Conservation (phyloP, 164 flowering plant genomes). For the Vitis rupestris region DNA sequence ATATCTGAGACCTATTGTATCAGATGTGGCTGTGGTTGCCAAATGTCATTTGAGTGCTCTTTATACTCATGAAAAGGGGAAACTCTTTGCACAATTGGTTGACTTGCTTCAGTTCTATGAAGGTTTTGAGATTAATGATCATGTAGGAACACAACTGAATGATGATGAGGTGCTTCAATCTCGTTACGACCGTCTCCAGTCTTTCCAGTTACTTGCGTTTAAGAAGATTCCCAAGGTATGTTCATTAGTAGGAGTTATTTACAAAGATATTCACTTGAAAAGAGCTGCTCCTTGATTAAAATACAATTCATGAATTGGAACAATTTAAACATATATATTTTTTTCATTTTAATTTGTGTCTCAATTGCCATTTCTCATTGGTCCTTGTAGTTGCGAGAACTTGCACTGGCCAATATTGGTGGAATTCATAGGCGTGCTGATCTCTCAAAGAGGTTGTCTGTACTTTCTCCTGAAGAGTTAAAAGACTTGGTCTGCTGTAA, state of each 20-base stretch:
- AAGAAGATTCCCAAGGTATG: slow-evolving; percentile 92
- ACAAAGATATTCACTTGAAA: too few species aligned
- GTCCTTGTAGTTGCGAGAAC: slow-evolving; percentile 63
- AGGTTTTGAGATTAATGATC: slow-evolving; percentile 93
- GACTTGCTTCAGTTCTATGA: slow-evolving; percentile 95
- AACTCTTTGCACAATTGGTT: slow-evolving; percentile 88
- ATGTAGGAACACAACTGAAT: slow-evolving; percentile 74
- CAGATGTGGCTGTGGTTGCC: slow-evolving; percentile 92
- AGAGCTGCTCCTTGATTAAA: too few species aligned
- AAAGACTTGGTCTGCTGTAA: slow-evolving; percentile 80
- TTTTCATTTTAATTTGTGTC: too few species aligned
- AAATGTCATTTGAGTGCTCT: slow-evolving; percentile 94
- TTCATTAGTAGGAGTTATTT: not conserved
- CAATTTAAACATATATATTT: too few species aligned
- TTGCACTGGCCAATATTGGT: slow-evolving; percentile 88
- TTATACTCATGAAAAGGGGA: slow-evolving; percentile 83
- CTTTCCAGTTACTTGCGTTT: slow-evolving; percentile 88
- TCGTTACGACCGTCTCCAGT: slow-evolving; percentile 80
- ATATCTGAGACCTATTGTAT: slow-evolving; percentile 79
- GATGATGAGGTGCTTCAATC: slow-evolving; percentile 90
- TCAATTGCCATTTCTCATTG: not conserved
- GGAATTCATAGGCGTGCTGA: slow-evolving; percentile 79
- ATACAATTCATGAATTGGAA: too few species aligned
- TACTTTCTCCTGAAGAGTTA: slow-evolving; percentile 69
- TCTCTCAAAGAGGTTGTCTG: slow-evolving; percentile 81